These are phyloP conservation scores for Casuarina glauca DNA, from an alignment of 306 rosid genomes.

Conservation along the genomic window DNA sequence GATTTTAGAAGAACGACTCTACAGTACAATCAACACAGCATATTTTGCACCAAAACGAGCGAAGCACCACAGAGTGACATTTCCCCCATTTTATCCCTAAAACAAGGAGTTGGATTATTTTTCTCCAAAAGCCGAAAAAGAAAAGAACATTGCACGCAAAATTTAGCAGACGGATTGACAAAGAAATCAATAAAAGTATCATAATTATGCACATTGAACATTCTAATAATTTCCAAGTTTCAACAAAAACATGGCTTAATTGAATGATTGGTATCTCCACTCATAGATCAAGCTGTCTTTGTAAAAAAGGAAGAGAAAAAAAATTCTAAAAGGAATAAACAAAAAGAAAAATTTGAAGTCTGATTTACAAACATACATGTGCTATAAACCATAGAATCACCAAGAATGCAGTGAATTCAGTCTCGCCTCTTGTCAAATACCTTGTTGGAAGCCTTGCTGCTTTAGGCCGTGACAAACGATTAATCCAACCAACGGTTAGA, in stretches of 20 bases:
- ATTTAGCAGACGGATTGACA: neutral
- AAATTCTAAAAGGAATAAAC: neutral
- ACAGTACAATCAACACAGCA: too few relatives aligned
- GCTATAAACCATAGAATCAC: constrained; percentile 33
- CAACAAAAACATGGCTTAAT: constrained; percentile 10
- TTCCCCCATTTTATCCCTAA: too few relatives aligned
- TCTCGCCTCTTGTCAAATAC: constrained; percentile 1
- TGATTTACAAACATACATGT: constrained; percentile 45
- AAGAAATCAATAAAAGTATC: neutral
- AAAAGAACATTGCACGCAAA: neutral
- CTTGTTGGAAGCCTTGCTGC: constrained; percentile 22
- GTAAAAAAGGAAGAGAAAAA: neutral
- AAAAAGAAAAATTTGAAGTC: constrained; percentile 28
- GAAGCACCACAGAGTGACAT: too few relatives aligned
- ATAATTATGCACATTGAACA: neutral
- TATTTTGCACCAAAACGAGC: too few relatives aligned
- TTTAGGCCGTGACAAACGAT: constrained; percentile 28
- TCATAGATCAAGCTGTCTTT: constrained; percentile 29
- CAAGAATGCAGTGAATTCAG: constrained; percentile 5
- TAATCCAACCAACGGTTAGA: constrained; percentile 22
- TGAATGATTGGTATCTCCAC: constrained; percentile 35
- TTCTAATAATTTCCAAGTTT: too few relatives aligned
- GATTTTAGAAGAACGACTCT: too few relatives aligned
- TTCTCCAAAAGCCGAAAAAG: too few relatives aligned
- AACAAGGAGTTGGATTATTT: too few relatives aligned